Evolutionary conservation across 257 asterid species (phyloP), one percentile per base, ranked within the genome.

Genomic region (Petunia secreta): DNA sequence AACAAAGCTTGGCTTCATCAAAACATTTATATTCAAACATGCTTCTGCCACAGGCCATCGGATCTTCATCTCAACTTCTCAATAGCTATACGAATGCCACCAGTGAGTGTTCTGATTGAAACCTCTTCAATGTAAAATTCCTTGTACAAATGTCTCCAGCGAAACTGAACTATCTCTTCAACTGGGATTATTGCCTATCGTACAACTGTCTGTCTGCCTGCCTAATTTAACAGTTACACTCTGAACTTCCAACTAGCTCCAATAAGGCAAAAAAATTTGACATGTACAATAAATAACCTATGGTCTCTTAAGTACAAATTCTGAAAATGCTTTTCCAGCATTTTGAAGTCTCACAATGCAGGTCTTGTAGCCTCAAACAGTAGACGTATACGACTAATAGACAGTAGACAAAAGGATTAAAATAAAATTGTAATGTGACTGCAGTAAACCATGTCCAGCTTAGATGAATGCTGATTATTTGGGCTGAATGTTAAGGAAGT

Each of bases 121-220:
- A 14, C 6, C 6, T 57, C 78, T 73, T 50, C 62, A 34, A 34
- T 73, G 48, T 25, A 46, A 71, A 11, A 25, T 48, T 71, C 44
- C 60, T 71, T 50, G 60, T 48, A 67, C 77, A 50, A 55, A 11
- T 46, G 44, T 50, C 34, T 50, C 59, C 62, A 73, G 34, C 62
- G 50, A 73, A 73, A 50, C 77, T 50, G 62, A 57, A 14, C 15
- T 5, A 13, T 11, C 38, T 73, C 62, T 36, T 48, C 62, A 50
- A 3, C 78, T 50, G 78, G 78, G 36, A 34, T 73, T 73, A 73
- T 73, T 73, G 78, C 46, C 78, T 34, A 50, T 2, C 48, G 6
- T 73, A 73, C 78, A 71, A 73, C 62, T 48, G 46, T 43, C 43
- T 71, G 2, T 7, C 13, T n/a, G 39, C 2, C 44, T 50, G 36